phyloP scores from a whole-genome alignment of 2,329 filamentous ascomycete genomes.

The Stachybotrys elegans region DNA sequence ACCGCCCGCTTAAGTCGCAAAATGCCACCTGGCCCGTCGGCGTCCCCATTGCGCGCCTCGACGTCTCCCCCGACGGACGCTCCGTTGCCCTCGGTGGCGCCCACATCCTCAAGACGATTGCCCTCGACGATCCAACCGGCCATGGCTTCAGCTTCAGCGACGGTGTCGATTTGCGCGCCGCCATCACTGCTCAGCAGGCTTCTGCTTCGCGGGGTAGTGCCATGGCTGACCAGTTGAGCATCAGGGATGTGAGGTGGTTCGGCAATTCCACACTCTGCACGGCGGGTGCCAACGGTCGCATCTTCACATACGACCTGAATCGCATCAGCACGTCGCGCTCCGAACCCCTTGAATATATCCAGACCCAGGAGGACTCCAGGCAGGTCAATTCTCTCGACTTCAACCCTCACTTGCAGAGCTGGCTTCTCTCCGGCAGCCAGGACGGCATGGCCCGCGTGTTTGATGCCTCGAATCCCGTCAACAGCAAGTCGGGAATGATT shows the following conservation, averaged over 20 bases:
- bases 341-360: constrained; percentile 48
- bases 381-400: constrained; percentile 61
- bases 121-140: constrained; percentile 40
- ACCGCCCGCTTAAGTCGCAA: constrained; percentile 51
- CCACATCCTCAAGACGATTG: constrained; percentile 57
- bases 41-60: constrained; percentile 52
- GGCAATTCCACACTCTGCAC: constrained; percentile 53
- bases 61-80: constrained; percentile 51
- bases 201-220: constrained; percentile 35
- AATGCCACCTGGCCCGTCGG: constrained; percentile 47
- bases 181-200: constrained; percentile 46
- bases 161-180: constrained; percentile 51
- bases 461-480: constrained; percentile 46
- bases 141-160: constrained; percentile 43
- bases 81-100: constrained; percentile 52
- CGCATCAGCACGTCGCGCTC: constrained; percentile 39
- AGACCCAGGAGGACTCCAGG: constrained; percentile 56
- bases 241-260: constrained; percentile 58
- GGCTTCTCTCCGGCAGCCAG: constrained; percentile 57
- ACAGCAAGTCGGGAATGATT: constrained; percentile 42
- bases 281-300: constrained; percentile 58
- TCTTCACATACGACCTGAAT: constrained; percentile 58
- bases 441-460: constrained; percentile 60
- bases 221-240: constrained; percentile 53
- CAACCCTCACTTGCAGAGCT: constrained; percentile 53